These are phyloP conservation scores for Globisporangium spinosum DNA, from an alignment of 352 stramenopile species.

Conservation along the genomic window DNA sequence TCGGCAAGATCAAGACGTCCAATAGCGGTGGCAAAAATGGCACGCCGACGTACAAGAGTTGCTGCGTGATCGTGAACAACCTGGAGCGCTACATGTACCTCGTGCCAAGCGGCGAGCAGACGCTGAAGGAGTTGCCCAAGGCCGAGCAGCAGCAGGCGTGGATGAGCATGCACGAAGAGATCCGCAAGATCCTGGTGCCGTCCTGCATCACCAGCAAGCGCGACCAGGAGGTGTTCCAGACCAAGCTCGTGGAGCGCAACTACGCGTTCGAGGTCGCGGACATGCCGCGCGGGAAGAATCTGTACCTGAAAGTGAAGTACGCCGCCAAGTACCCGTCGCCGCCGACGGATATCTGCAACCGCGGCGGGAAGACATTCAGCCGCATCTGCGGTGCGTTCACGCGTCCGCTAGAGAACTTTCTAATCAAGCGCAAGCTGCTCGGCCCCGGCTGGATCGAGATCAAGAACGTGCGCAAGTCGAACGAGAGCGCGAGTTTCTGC, in stretches of 20 bases:
- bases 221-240: slow-evolving; percentile 88
- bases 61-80: slow-evolving; percentile 95
- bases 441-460: slow-evolving; percentile 98
- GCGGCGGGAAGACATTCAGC: slow-evolving; percentile 90
- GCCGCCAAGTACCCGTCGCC: slow-evolving; percentile 90
- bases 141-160: slow-evolving; percentile 86
- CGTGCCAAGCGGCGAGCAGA: slow-evolving; percentile 42
- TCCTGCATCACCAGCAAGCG: slow-evolving; percentile 69
- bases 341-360: slow-evolving; percentile 71
- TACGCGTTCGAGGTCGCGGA: slow-evolving; percentile 97
- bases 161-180: slow-evolving; percentile 89
- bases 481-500: slow-evolving; percentile 88
- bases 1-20: slow-evolving; percentile 92
- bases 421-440: slow-evolving; percentile 96
- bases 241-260: slow-evolving; percentile 93
- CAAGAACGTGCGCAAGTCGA: slow-evolving; percentile 74
- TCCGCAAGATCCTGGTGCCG: slow-evolving; percentile 87
- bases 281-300: slow-evolving; percentile 92
- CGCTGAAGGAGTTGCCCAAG: slow-evolving; percentile 86
- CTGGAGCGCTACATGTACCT: slow-evolving; percentile 96
- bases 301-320: slow-evolving; percentile 98
- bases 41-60: slow-evolving; percentile 86
- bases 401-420: slow-evolving; percentile 95
- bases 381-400: slow-evolving; percentile 95
- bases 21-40: slow-evolving; percentile 25